Base-by-base conservation (phyloP, 1,284 basidiomycete species). In the Cerrena zonata region DNA sequence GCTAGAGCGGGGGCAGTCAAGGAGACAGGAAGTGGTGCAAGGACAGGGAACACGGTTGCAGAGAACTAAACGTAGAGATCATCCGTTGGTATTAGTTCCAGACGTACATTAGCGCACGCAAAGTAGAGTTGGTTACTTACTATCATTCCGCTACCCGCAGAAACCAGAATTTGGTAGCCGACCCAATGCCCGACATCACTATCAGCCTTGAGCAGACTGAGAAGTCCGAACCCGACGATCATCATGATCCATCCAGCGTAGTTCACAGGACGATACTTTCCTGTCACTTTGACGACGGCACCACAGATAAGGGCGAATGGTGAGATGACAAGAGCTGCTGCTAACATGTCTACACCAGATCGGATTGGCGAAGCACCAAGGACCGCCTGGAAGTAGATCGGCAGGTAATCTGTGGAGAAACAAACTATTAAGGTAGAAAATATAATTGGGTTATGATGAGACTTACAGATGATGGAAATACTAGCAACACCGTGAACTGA, bases 301-400 rank as follows among this genome's bases (percentile, higher is more conserved):
- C 65, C 66, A 38, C 52, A 45, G 5, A 62, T 2, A 18, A 69
- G 45, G 1, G 63, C 57, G 43, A 59, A 56, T 0, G 62, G 60
- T 0, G 65, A 50, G 21, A 63, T 54, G 39, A 59, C 50, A 15
- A 64, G 45, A 0, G 62, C 56, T 7, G 53, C 52, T 4, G 61
- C 42, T 2, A 68, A 50, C 5, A 61, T 46, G 25, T 68, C 50
- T 5, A 69, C 59, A 5, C 61, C 58, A 1, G 61, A 61, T 2
- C 49, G 53, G 19, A 61, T 52, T 1, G 64, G 59, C 1, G 55
- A 58, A 2, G 61, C 54, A 57, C 65, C 47, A 58, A 66, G 54
- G 48, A 65, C 62, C 1, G 68, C 66, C 54, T 75, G 72, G 57
- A 72, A 73, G 59, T 68, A 76, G 0, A 70, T 61, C 1, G 68